phyloP scores from a whole-genome alignment of 176 grass and related monocot genomes.

The Ensete ventricosum region DNA sequence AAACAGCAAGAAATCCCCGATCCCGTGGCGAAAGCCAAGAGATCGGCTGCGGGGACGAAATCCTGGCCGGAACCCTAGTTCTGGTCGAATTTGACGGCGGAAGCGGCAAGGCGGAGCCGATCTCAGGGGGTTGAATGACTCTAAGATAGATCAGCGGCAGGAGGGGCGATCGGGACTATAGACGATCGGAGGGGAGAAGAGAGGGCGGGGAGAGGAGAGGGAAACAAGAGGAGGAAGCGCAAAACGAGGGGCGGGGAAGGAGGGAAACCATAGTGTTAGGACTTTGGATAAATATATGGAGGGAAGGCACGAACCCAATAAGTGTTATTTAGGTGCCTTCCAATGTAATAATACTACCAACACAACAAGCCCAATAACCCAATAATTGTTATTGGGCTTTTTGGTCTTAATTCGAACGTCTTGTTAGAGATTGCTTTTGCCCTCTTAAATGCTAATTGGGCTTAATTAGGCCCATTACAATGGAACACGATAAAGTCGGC shows the following conservation, averaged over 20 bases:
- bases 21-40: neutral
- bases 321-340: neutral
- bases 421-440: too few relatives aligned
- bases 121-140: neutral
- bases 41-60: neutral
- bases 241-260: neutral
- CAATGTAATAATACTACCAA: neutral
- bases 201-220: neutral
- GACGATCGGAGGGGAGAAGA: neutral
- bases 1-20: neutral
- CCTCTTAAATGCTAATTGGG: too few relatives aligned
- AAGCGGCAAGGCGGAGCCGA: neutral
- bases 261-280: slow-evolving; percentile 11
- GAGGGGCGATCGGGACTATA: neutral
- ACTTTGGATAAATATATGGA: slow-evolving; percentile 14
- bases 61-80: neutral
- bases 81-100: neutral
- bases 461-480: too few relatives aligned
- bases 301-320: slow-evolving; percentile 10
- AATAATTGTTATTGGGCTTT: too few relatives aligned
- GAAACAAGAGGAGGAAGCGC: neutral
- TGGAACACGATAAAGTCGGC: neutral
- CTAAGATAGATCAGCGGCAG: too few relatives aligned
- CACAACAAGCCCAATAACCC: neutral
- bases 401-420: too few relatives aligned